These are phyloP conservation scores for Pleurotus giganteus DNA, from an alignment of 768 basidiomycete genomes.

Conservation along the genomic window DNA sequence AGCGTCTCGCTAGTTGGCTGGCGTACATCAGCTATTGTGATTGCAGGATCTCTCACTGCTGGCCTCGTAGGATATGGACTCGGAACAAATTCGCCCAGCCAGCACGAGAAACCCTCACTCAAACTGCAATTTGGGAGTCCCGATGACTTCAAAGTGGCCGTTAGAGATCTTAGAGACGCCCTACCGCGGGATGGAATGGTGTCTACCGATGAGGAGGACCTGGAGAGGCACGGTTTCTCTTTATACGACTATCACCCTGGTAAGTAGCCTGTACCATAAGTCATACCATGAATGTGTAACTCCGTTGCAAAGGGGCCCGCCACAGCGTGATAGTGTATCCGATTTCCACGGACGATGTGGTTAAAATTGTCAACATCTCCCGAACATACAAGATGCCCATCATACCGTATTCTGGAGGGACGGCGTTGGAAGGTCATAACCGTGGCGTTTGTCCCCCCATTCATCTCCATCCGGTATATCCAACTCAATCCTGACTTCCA, in stretches of 20 bases:
- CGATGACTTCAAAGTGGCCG: slow-evolving; percentile 52
- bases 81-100: too few species aligned
- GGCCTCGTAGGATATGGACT: too few species aligned
- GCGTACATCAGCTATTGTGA: too few species aligned
- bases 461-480: not conserved
- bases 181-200: slow-evolving; percentile 38
- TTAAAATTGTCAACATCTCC: slow-evolving; percentile 75
- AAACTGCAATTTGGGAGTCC: slow-evolving; percentile 43
- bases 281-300: not conserved
- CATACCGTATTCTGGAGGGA: slow-evolving; percentile 81
- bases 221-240: slow-evolving; percentile 55
- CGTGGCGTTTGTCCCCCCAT: slow-evolving; percentile 49
- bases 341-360: slow-evolving; percentile 70
- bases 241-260: slow-evolving; percentile 44
- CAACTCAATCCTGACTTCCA: slow-evolving; percentile 23
- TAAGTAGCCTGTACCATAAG: not conserved
- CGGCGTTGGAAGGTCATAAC: slow-evolving; percentile 86
- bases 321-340: slow-evolving; percentile 1
- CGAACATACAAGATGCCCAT: slow-evolving; percentile 73
- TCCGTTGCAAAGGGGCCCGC: not conserved
- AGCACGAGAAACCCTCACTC: too few species aligned
- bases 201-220: slow-evolving; percentile 45
- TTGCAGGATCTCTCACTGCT: too few species aligned
- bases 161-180: slow-evolving; percentile 41
- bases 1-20: too few species aligned